phyloP scores from a whole-genome alignment of 2,329 filamentous ascomycete species.

The Emergomyces orientalis region DNA sequence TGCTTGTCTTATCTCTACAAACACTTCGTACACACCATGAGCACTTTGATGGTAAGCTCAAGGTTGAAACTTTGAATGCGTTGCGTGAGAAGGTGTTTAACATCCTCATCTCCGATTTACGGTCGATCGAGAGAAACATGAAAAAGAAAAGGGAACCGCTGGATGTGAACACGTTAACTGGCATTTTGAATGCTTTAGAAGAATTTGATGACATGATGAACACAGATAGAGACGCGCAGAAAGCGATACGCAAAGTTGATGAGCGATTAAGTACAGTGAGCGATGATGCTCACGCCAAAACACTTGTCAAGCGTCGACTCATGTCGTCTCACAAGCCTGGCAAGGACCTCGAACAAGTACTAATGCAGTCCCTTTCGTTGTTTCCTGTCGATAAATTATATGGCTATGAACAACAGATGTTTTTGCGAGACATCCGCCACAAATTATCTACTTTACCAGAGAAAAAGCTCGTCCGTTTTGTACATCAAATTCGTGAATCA shows the following conservation, averaged over 20 bases:
- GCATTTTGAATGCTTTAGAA: slow-evolving; percentile 31
- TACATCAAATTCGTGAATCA: slow-evolving; percentile 25
- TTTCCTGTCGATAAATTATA: slow-evolving; percentile 30
- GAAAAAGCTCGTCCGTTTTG: slow-evolving; percentile 23
- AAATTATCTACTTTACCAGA: slow-evolving; percentile 28
- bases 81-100: slow-evolving; percentile 29
- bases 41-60: slow-evolving; percentile 23
- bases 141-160: slow-evolving; percentile 25
- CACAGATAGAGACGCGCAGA: slow-evolving; percentile 28
- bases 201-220: slow-evolving; percentile 32
- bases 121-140: slow-evolving; percentile 27
- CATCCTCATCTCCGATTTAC: slow-evolving; percentile 28
- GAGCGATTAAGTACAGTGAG: slow-evolving; percentile 27
- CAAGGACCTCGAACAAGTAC: slow-evolving; percentile 2
- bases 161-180: slow-evolving; percentile 25
- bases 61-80: slow-evolving; percentile 23
- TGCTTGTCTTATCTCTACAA: slow-evolving; percentile 28
- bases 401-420: slow-evolving; percentile 30
- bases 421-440: slow-evolving; percentile 28
- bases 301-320: slow-evolving; percentile 28
- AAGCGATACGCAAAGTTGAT: slow-evolving; percentile 28
- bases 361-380: slow-evolving; percentile 24
- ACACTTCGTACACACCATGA: slow-evolving; percentile 27
- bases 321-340: slow-evolving; percentile 23
- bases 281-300: slow-evolving; percentile 21